Evolutionary conservation across 192 early-diverging fungal species (phyloP).

Genomic region (Coemansia biformis): DNA sequence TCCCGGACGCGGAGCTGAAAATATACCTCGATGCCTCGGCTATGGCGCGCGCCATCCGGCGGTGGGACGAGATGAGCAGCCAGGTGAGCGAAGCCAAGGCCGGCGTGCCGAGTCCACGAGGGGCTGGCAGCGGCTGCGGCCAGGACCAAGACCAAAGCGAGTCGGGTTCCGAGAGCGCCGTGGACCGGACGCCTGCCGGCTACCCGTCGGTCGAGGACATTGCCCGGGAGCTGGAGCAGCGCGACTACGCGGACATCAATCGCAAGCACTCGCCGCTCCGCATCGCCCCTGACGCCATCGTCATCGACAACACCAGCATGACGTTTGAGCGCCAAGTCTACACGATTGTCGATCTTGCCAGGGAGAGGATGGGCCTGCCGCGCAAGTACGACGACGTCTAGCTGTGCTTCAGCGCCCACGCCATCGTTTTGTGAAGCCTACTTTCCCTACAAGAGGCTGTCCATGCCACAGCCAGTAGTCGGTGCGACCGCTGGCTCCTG

Average conservation of each 20-base stretch:
- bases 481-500: no score
- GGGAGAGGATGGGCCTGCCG: constrained; percentile 45
- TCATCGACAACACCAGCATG: constrained; percentile 66
- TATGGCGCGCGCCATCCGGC: constrained; percentile 60
- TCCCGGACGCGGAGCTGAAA: constrained; percentile 73
- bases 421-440: no score
- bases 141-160: no score
- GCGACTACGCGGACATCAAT: constrained; percentile 65
- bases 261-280: constrained; percentile 63
- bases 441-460: no score
- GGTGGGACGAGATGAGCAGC: constrained; percentile 58
- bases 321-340: constrained; percentile 66
- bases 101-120: no score
- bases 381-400: constrained; percentile 32
- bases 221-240: constrained; percentile 55
- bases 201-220: constrained; percentile 53
- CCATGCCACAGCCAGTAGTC: no score
- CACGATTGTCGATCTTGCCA: constrained; percentile 53
- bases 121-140: no score
- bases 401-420: no score
- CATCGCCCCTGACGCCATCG: constrained; percentile 65
- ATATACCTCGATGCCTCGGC: constrained; percentile 66
- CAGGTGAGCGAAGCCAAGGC: no score
- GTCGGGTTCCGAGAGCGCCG: constrained; percentile 3
- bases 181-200: neutral